Base-by-base conservation (phyloP, 306 rosid species). In the Cercis canadensis region DNA sequence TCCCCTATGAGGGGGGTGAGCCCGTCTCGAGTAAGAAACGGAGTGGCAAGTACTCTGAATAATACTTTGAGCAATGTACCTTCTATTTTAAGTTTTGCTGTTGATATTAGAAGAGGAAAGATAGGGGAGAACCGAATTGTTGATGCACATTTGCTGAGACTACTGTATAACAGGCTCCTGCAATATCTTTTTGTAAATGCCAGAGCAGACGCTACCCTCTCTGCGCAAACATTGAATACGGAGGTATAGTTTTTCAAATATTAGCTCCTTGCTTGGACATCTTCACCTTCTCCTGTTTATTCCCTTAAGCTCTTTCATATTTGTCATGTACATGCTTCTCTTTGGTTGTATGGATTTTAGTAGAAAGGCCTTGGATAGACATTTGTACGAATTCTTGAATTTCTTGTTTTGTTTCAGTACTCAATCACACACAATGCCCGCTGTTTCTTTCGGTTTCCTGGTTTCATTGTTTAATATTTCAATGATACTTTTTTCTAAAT, bases 141-240 rank as follows among this genome's bases (percentile, higher is more conserved):
- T 14, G 95, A 89, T 51, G 96, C 92, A 7, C 93, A 89, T 83
- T 73, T 62, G 29, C 69, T 91, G 81, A 95, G 96, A 85, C 88
- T 92, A 16, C 59, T 86, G 24, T 82, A 91, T 81, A 91, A 95
- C 73, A 82, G 97, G 79, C 82, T 82, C 45, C 58, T 95, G 79
- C 99, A 95, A 77, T 91, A 96, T 96, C 89, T 96, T 49, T 89
- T 91, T 19, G 87, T 81, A 15, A 91, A 95, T 69, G 97, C 96
- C 46, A 89, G 87, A 72, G 88, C 87, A 55, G 86, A 82, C 76
- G 67, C 81, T 79, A 47, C 93, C 11, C 86, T 85, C 52, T 81
- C 86, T 68, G 76, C 74, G 31, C 99, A 85, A 84, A 85, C 56
- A 65, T 60, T 82, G 76, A 95, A 85, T 81, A 89, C 96, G 13